Conservation (phyloP, 768 basidiomycete species). For the Hericium rajendrae region DNA sequence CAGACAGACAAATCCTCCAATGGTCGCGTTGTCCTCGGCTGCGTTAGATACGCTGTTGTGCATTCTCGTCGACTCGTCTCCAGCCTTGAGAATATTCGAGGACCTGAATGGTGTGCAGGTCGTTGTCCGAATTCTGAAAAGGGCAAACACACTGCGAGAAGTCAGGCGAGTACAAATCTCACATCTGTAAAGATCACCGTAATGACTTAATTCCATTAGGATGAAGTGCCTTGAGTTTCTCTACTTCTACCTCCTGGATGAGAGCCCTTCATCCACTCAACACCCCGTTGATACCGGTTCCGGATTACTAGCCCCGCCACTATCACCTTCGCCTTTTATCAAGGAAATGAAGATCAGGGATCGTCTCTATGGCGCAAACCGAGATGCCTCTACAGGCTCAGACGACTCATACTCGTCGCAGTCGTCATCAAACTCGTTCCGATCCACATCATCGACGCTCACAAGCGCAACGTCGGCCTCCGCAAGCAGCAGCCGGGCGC, state of each 20-base stretch:
- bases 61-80: conserved; percentile 78
- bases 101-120: conserved; percentile 65
- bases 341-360: conserved; percentile 12
- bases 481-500: conserved; percentile 14
- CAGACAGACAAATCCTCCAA: background rate
- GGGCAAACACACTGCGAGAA: conserved; percentile 77
- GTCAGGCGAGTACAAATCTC: conserved; percentile 51
- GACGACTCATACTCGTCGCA: conserved; percentile 11
- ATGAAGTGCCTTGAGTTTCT: conserved; percentile 96
- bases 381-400: conserved; percentile 14
- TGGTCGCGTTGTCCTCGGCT: conserved; percentile 30
- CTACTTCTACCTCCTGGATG: conserved; percentile 90
- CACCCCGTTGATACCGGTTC: conserved; percentile 11
- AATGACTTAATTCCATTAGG: conserved; percentile 29
- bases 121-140: conserved; percentile 81
- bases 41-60: conserved; percentile 81
- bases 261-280: conserved; percentile 32
- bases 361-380: conserved; percentile 5
- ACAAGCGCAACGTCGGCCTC: conserved; percentile 24
- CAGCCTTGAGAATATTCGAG: conserved; percentile 72
- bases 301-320: conserved; percentile 32
- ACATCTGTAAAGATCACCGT: background rate
- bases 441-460: conserved; percentile 15
- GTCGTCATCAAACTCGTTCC: conserved; percentile 12
- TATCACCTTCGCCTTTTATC: conserved; percentile 20